Conservation (phyloP, 306 rosid genomes). For the Sindora glabra region DNA sequence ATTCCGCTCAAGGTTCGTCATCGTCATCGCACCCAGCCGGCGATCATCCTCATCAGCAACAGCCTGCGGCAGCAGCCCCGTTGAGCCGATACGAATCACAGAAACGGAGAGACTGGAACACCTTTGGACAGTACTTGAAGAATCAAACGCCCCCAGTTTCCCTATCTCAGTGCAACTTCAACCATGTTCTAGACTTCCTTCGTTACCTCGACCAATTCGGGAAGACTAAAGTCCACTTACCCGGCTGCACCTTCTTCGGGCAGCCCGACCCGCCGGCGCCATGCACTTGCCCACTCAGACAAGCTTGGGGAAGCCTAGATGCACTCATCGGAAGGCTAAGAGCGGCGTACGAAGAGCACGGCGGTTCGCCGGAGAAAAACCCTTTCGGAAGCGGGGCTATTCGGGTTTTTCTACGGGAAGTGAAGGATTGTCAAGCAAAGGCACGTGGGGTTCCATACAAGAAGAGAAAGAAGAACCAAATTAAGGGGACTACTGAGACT, state of each 20-base stretch:
- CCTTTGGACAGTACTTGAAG: constrained; percentile 72
- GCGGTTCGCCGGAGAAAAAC: constrained; percentile 63
- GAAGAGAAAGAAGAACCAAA: constrained; percentile 73
- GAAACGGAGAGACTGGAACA: constrained; percentile 87
- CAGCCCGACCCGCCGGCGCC: constrained; percentile 94
- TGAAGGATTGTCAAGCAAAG: constrained; percentile 77
- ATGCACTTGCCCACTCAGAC: constrained; percentile 76
- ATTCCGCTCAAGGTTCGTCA: constrained; percentile 36
- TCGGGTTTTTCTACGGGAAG: constrained; percentile 73
- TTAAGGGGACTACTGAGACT: constrained; percentile 34
- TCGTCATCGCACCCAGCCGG: constrained; percentile 12
- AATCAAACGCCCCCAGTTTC: constrained; percentile 66
- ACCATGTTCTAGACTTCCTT: constrained; percentile 79
- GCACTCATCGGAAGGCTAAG: constrained; percentile 84
- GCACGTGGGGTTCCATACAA: constrained; percentile 79
- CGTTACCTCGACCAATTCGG: constrained; percentile 89
- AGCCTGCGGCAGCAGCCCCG: constrained; percentile 17
- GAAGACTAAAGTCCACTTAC: constrained; percentile 82
- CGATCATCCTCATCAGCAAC: constrained; percentile 10
- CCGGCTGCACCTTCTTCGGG: constrained; percentile 76
- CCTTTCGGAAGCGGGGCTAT: constrained; percentile 83
- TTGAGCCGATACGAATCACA: constrained; percentile 83
- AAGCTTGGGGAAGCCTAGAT: constrained; percentile 95
- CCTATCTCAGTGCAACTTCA: constrained; percentile 62
- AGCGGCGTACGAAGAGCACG: constrained; percentile 85